These are phyloP conservation scores for Fragilaria crotonensis DNA, from an alignment of 108 stramenopile genomes.

Conservation along the genomic window DNA sequence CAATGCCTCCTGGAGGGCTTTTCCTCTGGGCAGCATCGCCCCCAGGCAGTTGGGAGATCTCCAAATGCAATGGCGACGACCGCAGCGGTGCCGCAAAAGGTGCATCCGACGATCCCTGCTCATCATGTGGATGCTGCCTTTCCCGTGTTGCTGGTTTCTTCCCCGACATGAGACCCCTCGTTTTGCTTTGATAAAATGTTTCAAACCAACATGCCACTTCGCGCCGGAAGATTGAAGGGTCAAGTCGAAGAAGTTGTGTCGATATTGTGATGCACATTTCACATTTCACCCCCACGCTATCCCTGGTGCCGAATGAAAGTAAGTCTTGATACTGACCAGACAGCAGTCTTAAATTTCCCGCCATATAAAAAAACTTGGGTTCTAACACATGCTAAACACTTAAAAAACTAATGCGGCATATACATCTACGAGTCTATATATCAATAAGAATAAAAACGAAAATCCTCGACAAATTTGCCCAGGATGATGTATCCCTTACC, in stretches of 20 bases:
- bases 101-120: no score
- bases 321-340: background rate
- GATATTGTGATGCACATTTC: background rate
- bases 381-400: no score
- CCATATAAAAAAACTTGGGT: background rate
- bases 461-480: no score
- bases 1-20: slow-evolving; percentile 6
- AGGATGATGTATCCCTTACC: no score
- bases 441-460: no score
- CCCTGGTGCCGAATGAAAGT: no score
- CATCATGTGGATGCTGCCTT: background rate
- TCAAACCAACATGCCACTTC: background rate
- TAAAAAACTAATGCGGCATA: no score
- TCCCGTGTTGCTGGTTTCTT: background rate
- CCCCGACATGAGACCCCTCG: slow-evolving; percentile 1
- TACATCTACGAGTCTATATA: no score
- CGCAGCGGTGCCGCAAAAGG: no score
- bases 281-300: background rate
- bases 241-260: background rate
- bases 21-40: background rate
- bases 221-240: background rate
- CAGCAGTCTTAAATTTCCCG: background rate
- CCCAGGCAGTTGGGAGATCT: no score
- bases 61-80: background rate
- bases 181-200: background rate